Evolutionary conservation across 169 alveolate species (phyloP).

Genomic region (Babesia ovata): DNA sequence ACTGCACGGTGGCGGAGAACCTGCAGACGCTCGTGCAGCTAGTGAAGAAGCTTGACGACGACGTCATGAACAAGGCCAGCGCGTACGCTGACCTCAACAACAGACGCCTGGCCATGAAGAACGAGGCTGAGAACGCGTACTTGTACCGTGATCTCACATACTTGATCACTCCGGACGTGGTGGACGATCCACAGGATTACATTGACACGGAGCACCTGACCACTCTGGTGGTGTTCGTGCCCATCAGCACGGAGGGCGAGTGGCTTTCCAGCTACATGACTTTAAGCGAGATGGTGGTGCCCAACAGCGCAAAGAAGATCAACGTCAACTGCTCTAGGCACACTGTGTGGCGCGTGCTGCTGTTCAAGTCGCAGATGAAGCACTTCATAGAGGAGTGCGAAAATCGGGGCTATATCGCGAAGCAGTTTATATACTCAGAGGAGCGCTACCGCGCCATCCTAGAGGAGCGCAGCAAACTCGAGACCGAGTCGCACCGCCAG

Average conservation of each 20-base stretch:
- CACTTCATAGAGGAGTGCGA: constrained; percentile 78
- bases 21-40: constrained; percentile 80
- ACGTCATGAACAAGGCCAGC: constrained; percentile 78
- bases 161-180: constrained; percentile 84
- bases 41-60: constrained; percentile 79
- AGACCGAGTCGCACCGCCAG: constrained; percentile 83
- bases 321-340: constrained; percentile 67
- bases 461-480: constrained; percentile 77
- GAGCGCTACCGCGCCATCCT: constrained; percentile 78
- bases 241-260: constrained; percentile 73
- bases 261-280: constrained; percentile 75
- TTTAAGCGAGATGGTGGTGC: constrained; percentile 80
- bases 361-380: constrained; percentile 77
- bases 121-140: constrained; percentile 60
- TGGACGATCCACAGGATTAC: constrained; percentile 75
- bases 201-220: constrained; percentile 82
- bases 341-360: constrained; percentile 80
- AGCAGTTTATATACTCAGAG: constrained; percentile 81
- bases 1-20: constrained; percentile 79
- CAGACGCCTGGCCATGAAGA: constrained; percentile 54
- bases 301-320: constrained; percentile 78
- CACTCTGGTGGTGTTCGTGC: constrained; percentile 83
- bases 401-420: constrained; percentile 72
- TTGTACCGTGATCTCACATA: constrained; percentile 80
- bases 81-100: constrained; percentile 82